Evolutionary conservation across 768 basidiomycete genomes (phyloP).

Genomic region (Dentipellis fragilis): DNA sequence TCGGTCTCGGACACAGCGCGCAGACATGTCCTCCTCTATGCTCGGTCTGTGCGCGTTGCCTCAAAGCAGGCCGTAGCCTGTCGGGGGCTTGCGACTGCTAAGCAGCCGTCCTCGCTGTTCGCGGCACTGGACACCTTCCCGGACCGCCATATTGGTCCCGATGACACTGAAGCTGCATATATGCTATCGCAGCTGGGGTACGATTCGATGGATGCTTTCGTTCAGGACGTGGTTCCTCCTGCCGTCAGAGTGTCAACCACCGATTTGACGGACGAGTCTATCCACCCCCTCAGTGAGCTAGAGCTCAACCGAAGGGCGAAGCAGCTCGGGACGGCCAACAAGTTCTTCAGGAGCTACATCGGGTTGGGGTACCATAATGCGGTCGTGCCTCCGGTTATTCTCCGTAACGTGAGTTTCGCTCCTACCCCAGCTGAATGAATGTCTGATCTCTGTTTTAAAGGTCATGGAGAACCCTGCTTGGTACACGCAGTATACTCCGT

Average conservation of each 20-base stretch:
- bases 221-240: constrained; percentile 71
- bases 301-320: constrained; percentile 72
- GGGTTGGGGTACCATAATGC: constrained; percentile 97
- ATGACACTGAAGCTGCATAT: constrained; percentile 61
- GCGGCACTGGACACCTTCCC: constrained; percentile 83
- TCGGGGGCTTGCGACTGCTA: constrained; percentile 51
- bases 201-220: constrained; percentile 80
- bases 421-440: neutral
- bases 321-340: constrained; percentile 69
- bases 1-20: constrained; percentile 9
- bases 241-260: constrained; percentile 63
- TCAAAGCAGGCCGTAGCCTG: constrained; percentile 11
- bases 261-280: constrained; percentile 53
- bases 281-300: constrained; percentile 75
- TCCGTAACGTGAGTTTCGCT: constrained; percentile 62
- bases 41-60: constrained; percentile 11
- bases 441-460: constrained; percentile 24
- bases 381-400: constrained; percentile 90
- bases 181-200: constrained; percentile 87
- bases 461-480: constrained; percentile 93
- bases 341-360: constrained; percentile 85
- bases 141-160: constrained; percentile 89
- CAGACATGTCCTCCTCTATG: constrained; percentile 15
- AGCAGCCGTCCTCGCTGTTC: constrained; percentile 56
- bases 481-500: constrained; percentile 96